Evolutionary conservation across 2,329 filamentous ascomycete genomes (phyloP), one percentile per base, ranked within the genome.

Genomic region (Ceratocystis harringtonii): DNA sequence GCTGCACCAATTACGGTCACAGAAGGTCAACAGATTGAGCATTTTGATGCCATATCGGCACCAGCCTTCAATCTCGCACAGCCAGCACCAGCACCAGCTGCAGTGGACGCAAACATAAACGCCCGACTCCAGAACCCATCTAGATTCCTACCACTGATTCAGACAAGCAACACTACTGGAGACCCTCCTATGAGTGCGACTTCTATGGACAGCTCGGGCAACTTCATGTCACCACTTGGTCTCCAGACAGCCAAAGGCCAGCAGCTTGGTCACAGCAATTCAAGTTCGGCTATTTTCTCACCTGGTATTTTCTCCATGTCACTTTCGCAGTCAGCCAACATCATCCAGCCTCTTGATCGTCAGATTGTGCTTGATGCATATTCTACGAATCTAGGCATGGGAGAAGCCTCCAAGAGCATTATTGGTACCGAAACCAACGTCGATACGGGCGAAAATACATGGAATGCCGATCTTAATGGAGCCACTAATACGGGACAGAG

Each of bases 361-460:
- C 87, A 90, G 71, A 83, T 91, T 68, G 85, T 90, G 1, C 89
- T 90, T 68, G 85, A 85, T 45, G 87, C 85, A 1, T 92, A 91
- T 71, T 83, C 70, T 75, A 84, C 73, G 69, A 79, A 82, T 48
- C 73, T 77, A 1, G 73, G 73, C 6, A 76, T 78, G 62, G 70
- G 71, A 50, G 55, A 36, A 7, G 32, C 72, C 2, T 72, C 73
- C 0, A 74, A 78, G 28, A 73, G 73, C 5, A 70, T 78, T 61
- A 75, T 80, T 70, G 77, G 78, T 5, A 52, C 36, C 6, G 41
- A 50, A 19, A 45, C 28, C 61, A 28, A 19, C 17, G 19, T 48
- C 44, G 30, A n/a, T 25, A 30, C 45, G 7, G 30, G 43, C 3
- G 61, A 48, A 8, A 48, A 25, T 17, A 17, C 57, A 25, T 62